Evolutionary conservation across 2,329 filamentous ascomycete genomes (phyloP).

Genomic region (Cordyceps militaris): DNA sequence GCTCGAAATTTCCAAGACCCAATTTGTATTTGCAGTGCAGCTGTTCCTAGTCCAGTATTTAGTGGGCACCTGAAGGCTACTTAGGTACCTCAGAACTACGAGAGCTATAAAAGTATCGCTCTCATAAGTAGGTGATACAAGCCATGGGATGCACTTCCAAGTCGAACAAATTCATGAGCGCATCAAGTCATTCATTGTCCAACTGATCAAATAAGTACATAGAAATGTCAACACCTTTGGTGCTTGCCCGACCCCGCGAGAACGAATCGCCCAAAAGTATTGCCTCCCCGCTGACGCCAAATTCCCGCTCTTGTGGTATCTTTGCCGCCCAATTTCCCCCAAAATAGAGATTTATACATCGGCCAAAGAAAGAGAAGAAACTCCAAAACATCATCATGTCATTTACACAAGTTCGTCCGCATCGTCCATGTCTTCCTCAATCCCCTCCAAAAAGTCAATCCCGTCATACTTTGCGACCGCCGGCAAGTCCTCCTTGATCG

Average conservation of each 20-base stretch:
- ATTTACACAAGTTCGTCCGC: conserved; percentile 4
- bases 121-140: no score
- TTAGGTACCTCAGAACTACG: no score
- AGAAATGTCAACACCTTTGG: neutral
- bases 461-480: conserved; percentile 9
- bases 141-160: no score
- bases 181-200: neutral
- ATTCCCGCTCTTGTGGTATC: neutral
- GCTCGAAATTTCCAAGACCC: no score
- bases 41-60: no score
- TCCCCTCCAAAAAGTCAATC: conserved; percentile 7
- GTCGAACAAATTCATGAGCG: neutral
- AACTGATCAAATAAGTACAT: no score
- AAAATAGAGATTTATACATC: neutral
- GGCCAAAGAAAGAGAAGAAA: neutral
- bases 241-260: neutral
- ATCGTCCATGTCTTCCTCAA: conserved; percentile 11
- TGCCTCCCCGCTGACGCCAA: neutral
- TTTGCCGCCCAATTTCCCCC: neutral
- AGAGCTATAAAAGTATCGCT: no score
- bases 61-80: no score
- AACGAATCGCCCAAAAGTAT: neutral
- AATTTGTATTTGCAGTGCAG: no score
- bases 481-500: conserved; percentile 12
- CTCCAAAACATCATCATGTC: neutral